Conservation (phyloP, 2,329 filamentous ascomycete species). For the Claviceps monticola region DNA sequence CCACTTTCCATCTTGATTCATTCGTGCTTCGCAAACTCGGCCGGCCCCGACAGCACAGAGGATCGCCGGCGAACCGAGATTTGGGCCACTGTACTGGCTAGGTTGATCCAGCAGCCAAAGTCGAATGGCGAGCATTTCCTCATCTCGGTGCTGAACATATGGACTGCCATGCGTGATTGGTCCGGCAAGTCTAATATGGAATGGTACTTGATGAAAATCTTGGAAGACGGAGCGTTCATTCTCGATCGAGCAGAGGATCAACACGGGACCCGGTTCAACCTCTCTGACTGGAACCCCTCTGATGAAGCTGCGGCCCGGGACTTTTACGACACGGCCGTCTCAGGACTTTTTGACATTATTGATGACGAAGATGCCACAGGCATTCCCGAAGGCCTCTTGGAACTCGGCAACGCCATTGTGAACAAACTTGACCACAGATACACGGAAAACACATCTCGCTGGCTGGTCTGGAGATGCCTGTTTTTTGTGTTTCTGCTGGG, state of each 20-base stretch:
- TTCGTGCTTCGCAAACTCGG: conserved; percentile 78
- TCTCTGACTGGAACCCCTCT: conserved; percentile 60
- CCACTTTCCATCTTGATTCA: conserved; percentile 74
- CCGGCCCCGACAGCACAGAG: conserved; percentile 68
- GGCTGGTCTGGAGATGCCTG: conserved; percentile 82
- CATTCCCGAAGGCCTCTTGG: conserved; percentile 73
- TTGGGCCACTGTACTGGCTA: conserved; percentile 80
- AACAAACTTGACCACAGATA: conserved; percentile 59
- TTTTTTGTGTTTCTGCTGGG: conserved; percentile 78
- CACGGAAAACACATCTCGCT: conserved; percentile 62
- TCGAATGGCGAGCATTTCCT: conserved; percentile 68
- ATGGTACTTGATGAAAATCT: conserved; percentile 85
- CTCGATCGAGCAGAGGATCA: conserved; percentile 75
- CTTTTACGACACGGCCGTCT: conserved; percentile 74
- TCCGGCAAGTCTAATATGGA: conserved; percentile 80
- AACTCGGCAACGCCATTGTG: conserved; percentile 73
- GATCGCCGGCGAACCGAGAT: conserved; percentile 66
- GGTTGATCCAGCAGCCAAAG: conserved; percentile 64
- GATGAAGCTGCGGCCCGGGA: conserved; percentile 73
- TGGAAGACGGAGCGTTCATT: conserved; percentile 85
- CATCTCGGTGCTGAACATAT: conserved; percentile 73
- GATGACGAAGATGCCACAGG: conserved; percentile 74
- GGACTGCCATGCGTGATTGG: conserved; percentile 80
- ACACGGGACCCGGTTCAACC: conserved; percentile 54
- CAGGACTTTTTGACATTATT: conserved; percentile 71